Evolutionary conservation across 306 rosid genomes (phyloP).

Genomic region (Lotus japonicus): DNA sequence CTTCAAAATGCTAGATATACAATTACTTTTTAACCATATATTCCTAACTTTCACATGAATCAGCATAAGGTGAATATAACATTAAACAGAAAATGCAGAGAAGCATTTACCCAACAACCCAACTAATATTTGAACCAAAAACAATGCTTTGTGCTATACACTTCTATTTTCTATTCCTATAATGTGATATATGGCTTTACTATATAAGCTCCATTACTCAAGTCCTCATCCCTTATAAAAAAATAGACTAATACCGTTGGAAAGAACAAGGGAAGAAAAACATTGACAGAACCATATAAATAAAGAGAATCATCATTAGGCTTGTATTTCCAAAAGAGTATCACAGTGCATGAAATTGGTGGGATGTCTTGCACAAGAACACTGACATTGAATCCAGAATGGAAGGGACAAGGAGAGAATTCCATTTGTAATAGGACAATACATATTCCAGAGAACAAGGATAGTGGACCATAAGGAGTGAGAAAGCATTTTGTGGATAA

Average conservation of each 20-base stretch:
- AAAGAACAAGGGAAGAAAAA: neutral
- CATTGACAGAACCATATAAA: neutral
- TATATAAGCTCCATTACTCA: neutral
- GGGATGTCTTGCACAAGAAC: neutral
- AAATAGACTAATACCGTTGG: neutral
- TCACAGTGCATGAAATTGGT: neutral
- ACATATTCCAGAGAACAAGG: neutral
- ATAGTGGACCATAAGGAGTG: neutral
- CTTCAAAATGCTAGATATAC: neutral
- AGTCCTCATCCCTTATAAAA: neutral
- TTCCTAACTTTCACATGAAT: neutral
- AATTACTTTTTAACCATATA: neutral
- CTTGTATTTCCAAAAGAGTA: neutral
- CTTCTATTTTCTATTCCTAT: neutral
- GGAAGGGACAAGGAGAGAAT: neutral
- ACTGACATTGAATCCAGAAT: neutral
- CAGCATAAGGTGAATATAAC: neutral
- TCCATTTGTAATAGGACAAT: neutral
- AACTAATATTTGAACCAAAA: neutral
- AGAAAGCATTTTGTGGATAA: too few species aligned
- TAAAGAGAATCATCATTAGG: neutral
- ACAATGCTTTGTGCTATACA: neutral
- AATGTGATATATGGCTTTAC: neutral
- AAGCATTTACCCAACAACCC: neutral
- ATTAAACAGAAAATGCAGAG: neutral